phyloP scores from a whole-genome alignment of 176 grass and related monocot species.

The Lolium multiflorum region DNA sequence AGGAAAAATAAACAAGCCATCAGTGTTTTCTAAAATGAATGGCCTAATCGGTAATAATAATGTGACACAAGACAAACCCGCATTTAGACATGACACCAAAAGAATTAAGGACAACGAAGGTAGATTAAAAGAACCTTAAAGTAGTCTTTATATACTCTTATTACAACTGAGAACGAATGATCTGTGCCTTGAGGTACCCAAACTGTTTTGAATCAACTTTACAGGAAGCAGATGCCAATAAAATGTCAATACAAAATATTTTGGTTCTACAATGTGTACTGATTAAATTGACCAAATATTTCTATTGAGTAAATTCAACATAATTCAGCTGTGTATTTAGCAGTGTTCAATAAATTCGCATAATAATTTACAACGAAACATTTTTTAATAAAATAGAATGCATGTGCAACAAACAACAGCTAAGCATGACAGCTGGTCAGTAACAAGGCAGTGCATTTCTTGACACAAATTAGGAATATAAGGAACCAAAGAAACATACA shows the following conservation, averaged over 20 bases:
- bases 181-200: not conserved
- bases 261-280: not conserved
- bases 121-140: conserved; percentile 25
- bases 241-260: not conserved
- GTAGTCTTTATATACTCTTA: not conserved
- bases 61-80: not conserved
- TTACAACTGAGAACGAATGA: not conserved
- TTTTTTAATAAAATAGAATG: not conserved
- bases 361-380: not conserved
- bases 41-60: conserved; percentile 2
- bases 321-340: conserved; percentile 14
- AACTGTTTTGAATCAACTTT: not conserved
- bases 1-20: conserved; percentile 29
- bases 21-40: not conserved
- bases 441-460: not conserved
- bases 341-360: not conserved
- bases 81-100: conserved; percentile 19
- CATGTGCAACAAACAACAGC: conserved; percentile 26
- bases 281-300: conserved; percentile 17
- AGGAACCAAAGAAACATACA: conserved; percentile 62
- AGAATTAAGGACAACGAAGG: conserved; percentile 1
- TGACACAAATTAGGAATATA: not conserved
- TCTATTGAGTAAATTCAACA: not conserved
- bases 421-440: conserved; percentile 26
- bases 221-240: not conserved